Conservation (phyloP, 2,329 filamentous ascomycete species). For the Dryadomyces quercivorus region DNA sequence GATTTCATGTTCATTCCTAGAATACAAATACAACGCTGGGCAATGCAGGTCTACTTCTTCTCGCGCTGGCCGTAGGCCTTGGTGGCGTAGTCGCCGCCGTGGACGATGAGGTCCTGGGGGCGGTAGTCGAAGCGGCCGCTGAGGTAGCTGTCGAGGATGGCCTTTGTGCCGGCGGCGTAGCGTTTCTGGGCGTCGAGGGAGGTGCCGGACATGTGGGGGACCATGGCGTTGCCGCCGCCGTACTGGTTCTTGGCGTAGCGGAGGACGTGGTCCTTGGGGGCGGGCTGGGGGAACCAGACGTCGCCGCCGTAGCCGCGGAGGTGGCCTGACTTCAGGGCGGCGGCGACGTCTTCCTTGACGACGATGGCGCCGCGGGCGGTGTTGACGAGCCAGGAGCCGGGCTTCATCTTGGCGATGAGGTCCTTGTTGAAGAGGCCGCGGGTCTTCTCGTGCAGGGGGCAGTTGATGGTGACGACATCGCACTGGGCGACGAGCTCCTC, state of each 20-base stretch:
- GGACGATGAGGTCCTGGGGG: slow-evolving; percentile 81
- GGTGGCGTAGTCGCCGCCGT: slow-evolving; percentile 85
- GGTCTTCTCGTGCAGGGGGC: slow-evolving; percentile 97
- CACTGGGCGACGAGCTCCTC: slow-evolving; percentile 93
- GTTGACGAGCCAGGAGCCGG: slow-evolving; percentile 94
- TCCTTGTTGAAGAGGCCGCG: slow-evolving; percentile 97
- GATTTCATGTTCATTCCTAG: background rate
- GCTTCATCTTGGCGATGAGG: slow-evolving; percentile 95
- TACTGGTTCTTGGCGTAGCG: slow-evolving; percentile 89
- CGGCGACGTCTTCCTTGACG: slow-evolving; percentile 97
- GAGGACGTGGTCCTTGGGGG: slow-evolving; percentile 83
- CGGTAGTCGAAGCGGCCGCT: slow-evolving; percentile 78
- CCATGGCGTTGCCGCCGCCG: slow-evolving; percentile 97
- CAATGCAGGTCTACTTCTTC: slow-evolving; percentile 23
- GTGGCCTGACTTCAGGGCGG: slow-evolving; percentile 82
- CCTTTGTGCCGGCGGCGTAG: slow-evolving; percentile 79
- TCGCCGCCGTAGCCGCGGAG: slow-evolving; percentile 81
- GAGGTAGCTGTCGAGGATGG: slow-evolving; percentile 86
- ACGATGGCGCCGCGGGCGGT: slow-evolving; percentile 97
- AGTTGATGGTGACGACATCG: slow-evolving; percentile 98
- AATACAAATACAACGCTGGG: background rate
- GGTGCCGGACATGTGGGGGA: slow-evolving; percentile 97
- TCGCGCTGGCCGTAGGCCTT: slow-evolving; percentile 76
- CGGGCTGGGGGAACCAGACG: slow-evolving; percentile 97
- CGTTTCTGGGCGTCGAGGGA: slow-evolving; percentile 96